Conservation (phyloP, 2,329 filamentous ascomycete genomes). For the Apiospora phragmitis region DNA sequence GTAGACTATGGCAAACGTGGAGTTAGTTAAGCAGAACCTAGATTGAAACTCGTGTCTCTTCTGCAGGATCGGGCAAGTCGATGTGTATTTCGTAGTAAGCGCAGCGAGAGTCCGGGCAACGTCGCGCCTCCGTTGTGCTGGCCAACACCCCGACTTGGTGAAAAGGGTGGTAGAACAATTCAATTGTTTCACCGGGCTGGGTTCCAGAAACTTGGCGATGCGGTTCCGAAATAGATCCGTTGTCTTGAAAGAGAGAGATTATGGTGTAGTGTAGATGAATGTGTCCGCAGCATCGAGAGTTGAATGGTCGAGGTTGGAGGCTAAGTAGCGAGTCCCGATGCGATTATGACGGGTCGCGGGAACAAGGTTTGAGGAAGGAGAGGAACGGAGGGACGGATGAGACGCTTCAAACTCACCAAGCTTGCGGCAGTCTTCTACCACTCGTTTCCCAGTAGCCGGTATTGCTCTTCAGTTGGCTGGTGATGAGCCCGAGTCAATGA, state of each 20-base stretch:
- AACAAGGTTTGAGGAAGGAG: not conserved
- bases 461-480: not conserved
- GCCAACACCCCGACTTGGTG: not conserved
- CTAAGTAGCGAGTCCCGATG: not conserved
- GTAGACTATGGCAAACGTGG: not conserved
- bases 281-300: not conserved
- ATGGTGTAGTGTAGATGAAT: not conserved
- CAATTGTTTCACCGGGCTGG: not conserved
- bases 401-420: not conserved
- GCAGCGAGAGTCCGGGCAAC: not conserved
- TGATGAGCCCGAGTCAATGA: conserved; percentile 6
- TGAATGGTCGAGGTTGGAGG: not conserved
- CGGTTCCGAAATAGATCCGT: not conserved
- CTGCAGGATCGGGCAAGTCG: not conserved
- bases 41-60: not conserved
- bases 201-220: not conserved
- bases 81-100: not conserved
- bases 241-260: not conserved
- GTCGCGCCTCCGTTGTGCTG: not conserved
- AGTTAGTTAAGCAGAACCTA: conserved; percentile 7
- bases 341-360: conserved; percentile 5
- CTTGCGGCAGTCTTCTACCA: not conserved
- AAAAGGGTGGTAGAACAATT: not conserved
- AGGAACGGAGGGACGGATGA: not conserved
- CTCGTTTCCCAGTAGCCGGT: not conserved